These are phyloP conservation scores for Lactifluus subvellereus DNA, from an alignment of 768 basidiomycete species.

Conservation along the genomic window DNA sequence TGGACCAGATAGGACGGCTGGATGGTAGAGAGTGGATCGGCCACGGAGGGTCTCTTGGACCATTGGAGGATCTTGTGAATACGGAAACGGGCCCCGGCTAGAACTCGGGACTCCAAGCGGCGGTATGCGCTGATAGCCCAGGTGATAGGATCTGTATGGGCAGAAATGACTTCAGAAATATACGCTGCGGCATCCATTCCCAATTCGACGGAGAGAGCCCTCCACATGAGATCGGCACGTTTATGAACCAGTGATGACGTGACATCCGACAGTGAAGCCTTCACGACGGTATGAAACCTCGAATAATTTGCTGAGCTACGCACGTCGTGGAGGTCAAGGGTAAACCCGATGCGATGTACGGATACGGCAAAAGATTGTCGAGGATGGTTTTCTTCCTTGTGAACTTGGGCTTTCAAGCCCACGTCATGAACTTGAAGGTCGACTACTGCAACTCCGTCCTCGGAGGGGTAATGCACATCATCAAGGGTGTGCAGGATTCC, in stretches of 20 bases:
- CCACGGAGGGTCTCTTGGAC: constrained; percentile 45
- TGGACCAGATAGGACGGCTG: constrained; percentile 83
- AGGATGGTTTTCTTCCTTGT: constrained; percentile 5
- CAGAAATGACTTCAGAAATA: constrained; percentile 2
- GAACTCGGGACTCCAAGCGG: neutral
- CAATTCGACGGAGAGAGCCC: constrained; percentile 10
- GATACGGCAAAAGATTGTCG: constrained; percentile 15
- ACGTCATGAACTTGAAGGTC: constrained; percentile 11
- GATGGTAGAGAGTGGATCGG: constrained; percentile 76
- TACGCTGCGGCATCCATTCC: constrained; percentile 15
- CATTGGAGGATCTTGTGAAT: constrained; percentile 45
- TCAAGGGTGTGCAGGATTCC: neutral
- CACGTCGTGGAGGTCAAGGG: constrained; percentile 3
- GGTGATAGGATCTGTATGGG: constrained; percentile 4
- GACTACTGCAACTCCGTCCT: constrained; percentile 9
- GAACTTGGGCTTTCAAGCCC: constrained; percentile 14
- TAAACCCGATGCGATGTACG: neutral
- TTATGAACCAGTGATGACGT: constrained; percentile 6
- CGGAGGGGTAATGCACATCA: neutral
- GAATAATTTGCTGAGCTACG: neutral
- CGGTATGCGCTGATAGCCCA: neutral
- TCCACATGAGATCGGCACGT: constrained; percentile 16
- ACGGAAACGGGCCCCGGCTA: constrained; percentile 5
- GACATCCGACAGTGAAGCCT: constrained; percentile 6
- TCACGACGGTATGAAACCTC: neutral